phyloP scores from a whole-genome alignment of 257 asterid species.

The Leptodermis oblonga region DNA sequence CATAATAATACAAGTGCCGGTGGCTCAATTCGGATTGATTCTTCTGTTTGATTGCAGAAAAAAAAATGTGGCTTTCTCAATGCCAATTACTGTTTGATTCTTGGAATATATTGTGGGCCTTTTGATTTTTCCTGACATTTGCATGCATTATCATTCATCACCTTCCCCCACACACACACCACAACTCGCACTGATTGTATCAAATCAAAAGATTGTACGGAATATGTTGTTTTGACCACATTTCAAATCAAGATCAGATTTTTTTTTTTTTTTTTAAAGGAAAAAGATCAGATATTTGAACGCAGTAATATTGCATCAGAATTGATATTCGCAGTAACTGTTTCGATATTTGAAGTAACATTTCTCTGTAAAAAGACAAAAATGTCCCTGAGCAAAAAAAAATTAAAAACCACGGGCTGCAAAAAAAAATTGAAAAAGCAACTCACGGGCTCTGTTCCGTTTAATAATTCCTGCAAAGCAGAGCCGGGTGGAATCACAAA shows the following conservation, averaged over 20 bases:
- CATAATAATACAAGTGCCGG: too few species aligned
- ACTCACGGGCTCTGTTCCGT: too few species aligned
- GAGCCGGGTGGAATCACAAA: too few species aligned
- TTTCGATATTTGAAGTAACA: too few species aligned
- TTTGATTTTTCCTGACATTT: not conserved
- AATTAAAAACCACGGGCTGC: too few species aligned
- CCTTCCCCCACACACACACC: not conserved
- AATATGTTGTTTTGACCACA: constrained; percentile 8
- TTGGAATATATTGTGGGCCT: constrained; percentile 7
- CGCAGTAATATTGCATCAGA: too few species aligned
- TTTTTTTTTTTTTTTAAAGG: too few species aligned
- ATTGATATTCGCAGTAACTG: too few species aligned
- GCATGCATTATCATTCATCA: not conserved
- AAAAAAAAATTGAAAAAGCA: too few species aligned
- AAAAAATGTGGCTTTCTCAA: not conserved
- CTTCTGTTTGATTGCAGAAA: not conserved
- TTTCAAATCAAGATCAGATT: constrained; percentile 5
- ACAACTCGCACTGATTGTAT: not conserved
- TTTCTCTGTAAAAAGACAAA: too few species aligned
- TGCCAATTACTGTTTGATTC: not conserved
- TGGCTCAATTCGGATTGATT: not conserved
- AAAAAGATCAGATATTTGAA: constrained; percentile 3
- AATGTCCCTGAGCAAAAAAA: too few species aligned
- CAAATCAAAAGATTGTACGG: not conserved
- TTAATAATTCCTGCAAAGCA: too few species aligned